Evolutionary conservation across 139 green algal genomes (phyloP).

Genomic region (Limnomonas spitsbergensis): DNA sequence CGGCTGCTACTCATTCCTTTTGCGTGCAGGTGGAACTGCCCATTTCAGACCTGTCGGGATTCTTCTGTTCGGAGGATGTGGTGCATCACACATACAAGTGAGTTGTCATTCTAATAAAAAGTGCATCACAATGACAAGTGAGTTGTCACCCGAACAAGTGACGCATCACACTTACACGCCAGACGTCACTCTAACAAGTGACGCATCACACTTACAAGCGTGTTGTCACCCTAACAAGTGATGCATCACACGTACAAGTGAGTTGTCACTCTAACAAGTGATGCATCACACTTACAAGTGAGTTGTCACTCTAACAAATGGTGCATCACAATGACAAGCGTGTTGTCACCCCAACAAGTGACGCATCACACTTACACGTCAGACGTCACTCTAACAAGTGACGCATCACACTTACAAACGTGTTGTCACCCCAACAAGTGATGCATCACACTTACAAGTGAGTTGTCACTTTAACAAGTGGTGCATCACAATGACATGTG

Average conservation of each 20-base stretch:
- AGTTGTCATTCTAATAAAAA: background rate
- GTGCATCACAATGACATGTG: background rate
- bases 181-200: background rate
- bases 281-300: background rate
- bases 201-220: background rate
- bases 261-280: background rate
- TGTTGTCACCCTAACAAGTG: background rate
- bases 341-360: background rate
- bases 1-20: background rate
- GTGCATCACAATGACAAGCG: background rate
- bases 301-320: background rate
- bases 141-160: background rate
- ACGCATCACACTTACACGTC: background rate
- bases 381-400: background rate
- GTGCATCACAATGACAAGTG: background rate
- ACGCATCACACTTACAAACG: background rate
- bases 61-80: background rate
- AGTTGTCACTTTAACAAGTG: background rate
- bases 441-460: background rate
- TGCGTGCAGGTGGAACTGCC: conserved; percentile 3
- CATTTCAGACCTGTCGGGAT: background rate
- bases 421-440: too few relatives aligned
- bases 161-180: background rate
- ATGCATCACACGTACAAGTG: background rate
- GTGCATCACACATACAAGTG: conserved; percentile 7